Percentiles rank a stretch among this genome's conserved stretches.
Evolutionary conservation across 257 asterid species (phyloP).

Genomic region (Lithospermum erythrorhizon): DNA sequence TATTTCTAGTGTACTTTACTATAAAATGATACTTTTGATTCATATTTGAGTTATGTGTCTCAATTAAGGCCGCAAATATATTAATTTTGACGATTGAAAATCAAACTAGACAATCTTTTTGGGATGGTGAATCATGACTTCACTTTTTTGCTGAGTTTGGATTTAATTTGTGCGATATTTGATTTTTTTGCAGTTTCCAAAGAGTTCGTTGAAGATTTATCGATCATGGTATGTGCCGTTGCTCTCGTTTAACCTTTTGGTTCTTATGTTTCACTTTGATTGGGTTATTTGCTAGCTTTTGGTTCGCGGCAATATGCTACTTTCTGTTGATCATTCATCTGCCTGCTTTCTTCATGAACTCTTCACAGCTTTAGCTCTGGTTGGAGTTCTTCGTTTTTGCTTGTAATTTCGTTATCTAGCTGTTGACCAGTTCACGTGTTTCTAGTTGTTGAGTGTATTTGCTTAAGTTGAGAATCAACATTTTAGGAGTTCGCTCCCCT

Average conservation of each 20-base stretch:
- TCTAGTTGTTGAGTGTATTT: neutral
- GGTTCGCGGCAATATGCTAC: neutral
- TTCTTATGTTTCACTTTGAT: neutral
- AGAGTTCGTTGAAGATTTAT: conserved; percentile 62
- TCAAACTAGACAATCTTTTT: no score
- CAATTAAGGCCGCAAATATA: no score
- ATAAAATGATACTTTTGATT: no score
- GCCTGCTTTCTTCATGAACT: neutral
- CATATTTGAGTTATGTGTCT: no score
- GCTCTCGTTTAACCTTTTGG: neutral
- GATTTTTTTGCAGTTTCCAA: conserved; percentile 38
- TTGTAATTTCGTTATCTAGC: neutral
- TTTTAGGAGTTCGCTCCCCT: neutral
- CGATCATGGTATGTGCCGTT: conserved; percentile 47
- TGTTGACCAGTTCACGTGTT: neutral
- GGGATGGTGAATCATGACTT: no score
- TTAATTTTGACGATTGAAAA: no score
- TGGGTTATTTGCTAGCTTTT: no score
- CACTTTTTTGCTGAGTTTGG: no score
- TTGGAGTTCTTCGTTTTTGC: neutral
- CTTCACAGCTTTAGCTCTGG: neutral
- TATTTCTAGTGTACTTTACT: no score
- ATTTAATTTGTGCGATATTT: neutral
- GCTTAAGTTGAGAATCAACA: neutral
- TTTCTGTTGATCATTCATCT: no score